Conservation (phyloP, 225 moss, liverwort and hornwort genomes). For the Thuidium tamariscinum region DNA sequence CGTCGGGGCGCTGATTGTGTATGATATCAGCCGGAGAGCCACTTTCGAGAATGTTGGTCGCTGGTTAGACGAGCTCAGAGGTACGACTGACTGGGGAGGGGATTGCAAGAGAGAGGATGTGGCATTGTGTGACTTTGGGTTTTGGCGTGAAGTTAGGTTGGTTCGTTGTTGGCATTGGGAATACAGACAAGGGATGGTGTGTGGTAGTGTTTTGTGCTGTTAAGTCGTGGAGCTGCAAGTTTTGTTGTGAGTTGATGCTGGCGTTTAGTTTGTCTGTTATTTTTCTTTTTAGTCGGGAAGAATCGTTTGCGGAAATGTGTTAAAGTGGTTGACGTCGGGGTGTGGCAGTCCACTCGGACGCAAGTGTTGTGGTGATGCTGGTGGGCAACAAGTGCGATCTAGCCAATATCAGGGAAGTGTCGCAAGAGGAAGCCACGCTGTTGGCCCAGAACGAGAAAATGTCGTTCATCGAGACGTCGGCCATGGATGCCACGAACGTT, state of each 20-base stretch:
- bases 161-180: neutral
- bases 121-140: neutral
- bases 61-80: constrained; percentile 90
- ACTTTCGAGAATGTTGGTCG: constrained; percentile 82
- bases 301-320: neutral
- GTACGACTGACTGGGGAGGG: constrained; percentile 2
- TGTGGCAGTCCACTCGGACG: constrained; percentile 77
- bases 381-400: constrained; percentile 98
- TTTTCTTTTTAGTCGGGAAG: neutral
- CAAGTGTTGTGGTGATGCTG: constrained; percentile 85
- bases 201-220: neutral
- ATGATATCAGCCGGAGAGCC: constrained; percentile 74
- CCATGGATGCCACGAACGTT: constrained; percentile 85
- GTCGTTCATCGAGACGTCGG: constrained; percentile 88
- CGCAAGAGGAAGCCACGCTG: constrained; percentile 59
- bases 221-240: neutral
- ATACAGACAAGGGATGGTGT: neutral
- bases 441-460: constrained; percentile 73
- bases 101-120: neutral
- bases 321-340: neutral
- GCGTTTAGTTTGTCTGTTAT: neutral
- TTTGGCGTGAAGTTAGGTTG: neutral
- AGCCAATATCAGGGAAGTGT: constrained; percentile 63
- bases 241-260: neutral
- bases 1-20: constrained; percentile 90